Conservation (phyloP, 208 protist genomes). For the Wallacemonas rigidus region DNA sequence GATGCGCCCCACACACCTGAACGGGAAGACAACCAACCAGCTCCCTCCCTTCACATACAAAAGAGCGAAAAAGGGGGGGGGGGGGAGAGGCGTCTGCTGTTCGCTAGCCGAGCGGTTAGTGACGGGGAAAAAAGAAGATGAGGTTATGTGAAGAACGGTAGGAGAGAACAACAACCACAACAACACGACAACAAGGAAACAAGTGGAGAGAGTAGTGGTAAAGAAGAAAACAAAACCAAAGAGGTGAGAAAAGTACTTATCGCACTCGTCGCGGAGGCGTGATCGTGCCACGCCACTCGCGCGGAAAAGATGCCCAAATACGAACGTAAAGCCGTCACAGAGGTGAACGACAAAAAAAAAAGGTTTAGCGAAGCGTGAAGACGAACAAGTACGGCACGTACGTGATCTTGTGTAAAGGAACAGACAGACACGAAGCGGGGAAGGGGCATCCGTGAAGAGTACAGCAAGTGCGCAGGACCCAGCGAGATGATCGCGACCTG, state of each 20-base stretch:
- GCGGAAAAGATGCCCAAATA: background rate
- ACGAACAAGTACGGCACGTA: background rate
- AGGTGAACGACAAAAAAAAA: conserved; percentile 9
- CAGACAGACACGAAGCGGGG: background rate
- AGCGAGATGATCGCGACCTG: too few species aligned
- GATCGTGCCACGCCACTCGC: conserved; percentile 12
- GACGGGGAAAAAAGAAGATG: background rate
- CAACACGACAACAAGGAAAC: background rate
- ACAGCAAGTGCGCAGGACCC: too few species aligned
- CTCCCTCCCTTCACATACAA: too few species aligned
- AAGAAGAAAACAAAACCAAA: conserved; percentile 8
- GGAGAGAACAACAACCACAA: background rate
- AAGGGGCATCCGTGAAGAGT: too few species aligned
- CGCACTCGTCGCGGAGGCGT: background rate
- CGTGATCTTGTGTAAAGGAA: background rate
- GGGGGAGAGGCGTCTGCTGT: background rate
- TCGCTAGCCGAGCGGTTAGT: too few species aligned
- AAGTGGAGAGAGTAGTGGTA: background rate
- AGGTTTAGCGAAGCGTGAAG: conserved; percentile 12
- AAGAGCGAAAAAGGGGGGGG: too few species aligned
- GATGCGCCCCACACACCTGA: too few species aligned
- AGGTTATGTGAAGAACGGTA: background rate
- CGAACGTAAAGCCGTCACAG: background rate
- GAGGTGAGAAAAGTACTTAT: conserved; percentile 2
- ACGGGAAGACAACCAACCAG: too few species aligned